Conservation (phyloP, 1,284 basidiomycete genomes). For the Trichosporon sp. region DNA sequence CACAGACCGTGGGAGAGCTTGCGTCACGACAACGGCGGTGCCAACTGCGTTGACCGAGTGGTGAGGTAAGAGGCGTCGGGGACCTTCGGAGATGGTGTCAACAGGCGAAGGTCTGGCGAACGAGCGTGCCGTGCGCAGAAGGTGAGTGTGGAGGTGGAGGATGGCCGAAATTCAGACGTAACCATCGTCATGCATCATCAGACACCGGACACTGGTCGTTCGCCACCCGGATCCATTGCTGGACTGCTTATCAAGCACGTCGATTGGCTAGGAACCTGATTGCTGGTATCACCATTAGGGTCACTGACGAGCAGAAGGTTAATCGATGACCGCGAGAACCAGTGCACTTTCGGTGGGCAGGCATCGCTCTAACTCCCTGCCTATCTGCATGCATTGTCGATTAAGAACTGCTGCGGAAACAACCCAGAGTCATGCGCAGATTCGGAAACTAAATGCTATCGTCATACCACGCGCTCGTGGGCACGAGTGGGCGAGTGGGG, state of each 20-base stretch:
- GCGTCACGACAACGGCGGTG: not conserved
- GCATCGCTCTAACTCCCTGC: not conserved
- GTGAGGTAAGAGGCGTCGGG: not conserved
- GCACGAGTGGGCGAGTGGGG: not conserved
- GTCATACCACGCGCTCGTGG: not conserved
- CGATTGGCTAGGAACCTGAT: constrained; percentile 1
- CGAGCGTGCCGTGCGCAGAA: not conserved
- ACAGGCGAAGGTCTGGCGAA: not conserved
- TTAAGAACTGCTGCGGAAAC: not conserved
- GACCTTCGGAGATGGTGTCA: not conserved
- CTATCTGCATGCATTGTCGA: not conserved
- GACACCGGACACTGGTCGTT: not conserved
- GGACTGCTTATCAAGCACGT: constrained; percentile 1
- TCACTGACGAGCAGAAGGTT: not conserved
- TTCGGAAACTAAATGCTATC: constrained; percentile 17
- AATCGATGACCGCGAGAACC: not conserved
- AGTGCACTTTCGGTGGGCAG: not conserved
- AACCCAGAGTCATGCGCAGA: not conserved
- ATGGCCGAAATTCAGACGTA: not conserved
- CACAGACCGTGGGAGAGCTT: not conserved
- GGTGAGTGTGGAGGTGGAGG: constrained; percentile 10
- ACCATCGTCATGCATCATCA: not conserved
- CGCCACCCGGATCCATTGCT: not conserved
- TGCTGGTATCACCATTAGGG: not conserved
- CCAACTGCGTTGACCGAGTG: not conserved